phyloP scores from a whole-genome alignment of 2,329 filamentous ascomycete species.

The Aspergillus fructus region DNA sequence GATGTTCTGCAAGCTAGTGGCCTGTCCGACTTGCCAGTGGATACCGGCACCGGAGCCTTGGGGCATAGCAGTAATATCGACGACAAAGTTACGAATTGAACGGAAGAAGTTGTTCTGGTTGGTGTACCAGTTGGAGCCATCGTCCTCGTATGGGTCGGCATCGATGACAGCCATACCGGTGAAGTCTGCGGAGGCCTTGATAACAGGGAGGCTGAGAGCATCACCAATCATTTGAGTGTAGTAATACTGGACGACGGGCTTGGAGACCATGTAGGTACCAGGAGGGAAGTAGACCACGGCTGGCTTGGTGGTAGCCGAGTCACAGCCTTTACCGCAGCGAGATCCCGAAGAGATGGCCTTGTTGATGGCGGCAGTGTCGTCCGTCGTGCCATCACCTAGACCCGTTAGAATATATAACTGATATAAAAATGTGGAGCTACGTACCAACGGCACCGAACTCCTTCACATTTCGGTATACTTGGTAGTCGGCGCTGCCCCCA shows the following conservation, averaged over 20 bases:
- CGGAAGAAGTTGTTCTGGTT: constrained; percentile 85
- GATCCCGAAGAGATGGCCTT: constrained; percentile 71
- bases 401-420: constrained; percentile 19
- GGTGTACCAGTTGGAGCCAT: constrained; percentile 71
- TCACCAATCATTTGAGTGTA: constrained; percentile 93
- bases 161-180: constrained; percentile 86
- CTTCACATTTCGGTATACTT: constrained; percentile 74
- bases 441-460: constrained; percentile 72
- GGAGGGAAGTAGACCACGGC: constrained; percentile 90
- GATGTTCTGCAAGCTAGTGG: constrained; percentile 77
- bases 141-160: constrained; percentile 74
- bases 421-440: constrained; percentile 30
- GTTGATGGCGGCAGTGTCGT: constrained; percentile 91
- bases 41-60: constrained; percentile 65
- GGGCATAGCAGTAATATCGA: constrained; percentile 70
- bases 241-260: constrained; percentile 80
- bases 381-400: constrained; percentile 63
- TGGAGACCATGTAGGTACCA: constrained; percentile 79
- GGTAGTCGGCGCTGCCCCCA: constrained; percentile 56
- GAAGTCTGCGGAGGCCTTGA: constrained; percentile 74
- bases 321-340: constrained; percentile 78
- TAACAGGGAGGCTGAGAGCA: constrained; percentile 65
- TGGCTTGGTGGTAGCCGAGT: constrained; percentile 78
- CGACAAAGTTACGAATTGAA: constrained; percentile 76
- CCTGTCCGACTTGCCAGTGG: constrained; percentile 84